Percentiles rank a stretch among this genome's conserved stretches.
Conservation (phyloP, 2,329 filamentous ascomycete genomes). For the Pseudogymnoascus sp. region DNA sequence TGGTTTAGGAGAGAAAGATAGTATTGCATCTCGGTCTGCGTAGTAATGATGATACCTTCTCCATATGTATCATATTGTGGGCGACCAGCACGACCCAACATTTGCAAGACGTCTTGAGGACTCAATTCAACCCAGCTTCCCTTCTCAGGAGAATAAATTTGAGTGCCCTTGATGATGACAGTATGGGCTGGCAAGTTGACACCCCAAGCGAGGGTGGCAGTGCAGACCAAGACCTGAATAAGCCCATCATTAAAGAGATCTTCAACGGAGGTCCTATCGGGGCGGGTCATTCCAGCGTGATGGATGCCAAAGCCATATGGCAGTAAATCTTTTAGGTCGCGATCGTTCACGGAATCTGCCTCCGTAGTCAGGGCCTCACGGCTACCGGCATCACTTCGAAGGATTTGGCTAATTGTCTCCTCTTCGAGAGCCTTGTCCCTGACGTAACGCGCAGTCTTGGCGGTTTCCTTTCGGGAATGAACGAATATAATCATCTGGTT, state of each 20-base stretch:
- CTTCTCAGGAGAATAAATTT: conserved; percentile 96
- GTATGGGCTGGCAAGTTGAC: conserved; percentile 97
- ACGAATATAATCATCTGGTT: conserved; percentile 99
- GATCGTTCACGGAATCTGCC: conserved; percentile 70
- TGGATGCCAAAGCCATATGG: conserved; percentile 98
- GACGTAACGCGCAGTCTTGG: conserved; percentile 93
- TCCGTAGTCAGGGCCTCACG: conserved; percentile 83
- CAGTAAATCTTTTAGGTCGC: conserved; percentile 84
- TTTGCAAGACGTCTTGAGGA: conserved; percentile 94
- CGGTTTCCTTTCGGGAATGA: conserved; percentile 95
- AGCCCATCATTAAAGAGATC: conserved; percentile 86
- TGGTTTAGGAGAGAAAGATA: conserved; percentile 95
- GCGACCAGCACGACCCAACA: conserved; percentile 93
- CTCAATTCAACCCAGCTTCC: conserved; percentile 97
- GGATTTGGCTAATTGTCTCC: conserved; percentile 93
- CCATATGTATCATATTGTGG: conserved; percentile 97
- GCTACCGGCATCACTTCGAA: conserved; percentile 85
- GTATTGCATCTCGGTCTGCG: conserved; percentile 90
- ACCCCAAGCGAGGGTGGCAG: conserved; percentile 97
- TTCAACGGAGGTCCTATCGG: conserved; percentile 91
- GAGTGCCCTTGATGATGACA: conserved; percentile 97
- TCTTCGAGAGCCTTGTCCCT: conserved; percentile 94
- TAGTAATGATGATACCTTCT: conserved; percentile 97
- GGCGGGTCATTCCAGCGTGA: conserved; percentile 91
- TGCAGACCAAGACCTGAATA: conserved; percentile 93